Conservation (phyloP, 108 stramenopile genomes). For the Fragilariopsis cylindrus region DNA sequence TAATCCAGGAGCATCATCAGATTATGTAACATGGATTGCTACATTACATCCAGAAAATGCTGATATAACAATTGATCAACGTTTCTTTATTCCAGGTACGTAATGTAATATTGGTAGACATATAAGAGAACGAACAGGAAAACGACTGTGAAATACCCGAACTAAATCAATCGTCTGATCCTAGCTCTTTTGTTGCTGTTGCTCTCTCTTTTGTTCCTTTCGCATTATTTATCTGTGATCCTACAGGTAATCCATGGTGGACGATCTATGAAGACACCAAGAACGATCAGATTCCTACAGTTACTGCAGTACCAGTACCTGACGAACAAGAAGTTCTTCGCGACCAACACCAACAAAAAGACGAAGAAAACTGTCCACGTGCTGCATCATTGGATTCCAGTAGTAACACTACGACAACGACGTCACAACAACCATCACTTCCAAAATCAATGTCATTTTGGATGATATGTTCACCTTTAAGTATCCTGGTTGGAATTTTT, state of each 20-base stretch:
- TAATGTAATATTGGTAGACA: neutral
- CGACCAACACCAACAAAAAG: neutral
- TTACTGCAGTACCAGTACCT: constrained; percentile 8
- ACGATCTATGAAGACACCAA: constrained; percentile 36
- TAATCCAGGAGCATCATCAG: constrained; percentile 24
- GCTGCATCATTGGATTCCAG: no score
- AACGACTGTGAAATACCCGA: no score
- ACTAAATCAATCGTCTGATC: no score
- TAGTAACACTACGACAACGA: neutral
- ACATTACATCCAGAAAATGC: constrained; percentile 52
- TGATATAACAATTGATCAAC: constrained; percentile 26
- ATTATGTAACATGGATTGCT: constrained; percentile 42
- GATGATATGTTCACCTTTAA: constrained; percentile 16
- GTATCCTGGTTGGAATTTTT: neutral
- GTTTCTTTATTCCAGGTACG: constrained; percentile 37
- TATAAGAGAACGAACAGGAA: no score
- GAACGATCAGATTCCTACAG: constrained; percentile 25
- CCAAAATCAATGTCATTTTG: constrained; percentile 6
- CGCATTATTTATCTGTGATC: neutral
- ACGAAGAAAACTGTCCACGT: neutral
- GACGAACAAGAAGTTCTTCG: neutral
- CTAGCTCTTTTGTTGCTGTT: no score
- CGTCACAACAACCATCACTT: neutral
- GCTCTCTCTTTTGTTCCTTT: neutral
- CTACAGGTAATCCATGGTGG: constrained; percentile 41